Base-by-base conservation (phyloP, 2,329 filamentous ascomycete species). In the Sclerotinia glacialis region DNA sequence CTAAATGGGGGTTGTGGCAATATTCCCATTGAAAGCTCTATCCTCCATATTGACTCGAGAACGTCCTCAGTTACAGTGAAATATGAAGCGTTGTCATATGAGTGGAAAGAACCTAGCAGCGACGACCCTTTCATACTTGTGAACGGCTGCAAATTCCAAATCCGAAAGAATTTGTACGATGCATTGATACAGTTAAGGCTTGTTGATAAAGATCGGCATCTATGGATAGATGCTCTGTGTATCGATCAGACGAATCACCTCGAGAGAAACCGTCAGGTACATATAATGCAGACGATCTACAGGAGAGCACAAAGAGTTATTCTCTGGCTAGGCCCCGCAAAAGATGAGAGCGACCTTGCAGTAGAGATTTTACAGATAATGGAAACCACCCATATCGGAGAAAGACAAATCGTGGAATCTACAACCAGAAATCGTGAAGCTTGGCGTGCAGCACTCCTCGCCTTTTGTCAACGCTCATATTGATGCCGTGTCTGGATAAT, bases 211-310 rank as follows among this genome's bases (percentile, higher is more conserved):
- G 49, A 31, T 31, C 49, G 49, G 16, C 21, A 31, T 5, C 8
- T 52, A 5, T 52, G 49, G 49, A 52, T 52, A 18, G 49, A 52
- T 52, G 49, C 49, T 52, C 49, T 52, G 11, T 52, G 49, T 28
- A 31, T 52, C 23, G 18, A 52, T 31, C 49, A 52, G 8, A 28
- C 49, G 23, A 11, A 31, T 21, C 49, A 52, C 11, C 8, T 52
- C 23, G 26, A 52, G 14, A 52, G 49, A 21, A 52, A 52, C 11
- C 16, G 26, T 16, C 23, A 52, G 49, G 49, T 52, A 21, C 49
- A 9, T 2, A 31, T 52, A 3, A 52, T 52, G 26, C 26, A 52
- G 26, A 52, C 7, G 2, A 21, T 52, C 3, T 52, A 52, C 9
- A 52, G 28, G 16, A 52, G 8, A 52, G 49, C 49, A 31, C 26